phyloP scores from a whole-genome alignment of 208 protist species.

The Leishmania lainsoni region DNA sequence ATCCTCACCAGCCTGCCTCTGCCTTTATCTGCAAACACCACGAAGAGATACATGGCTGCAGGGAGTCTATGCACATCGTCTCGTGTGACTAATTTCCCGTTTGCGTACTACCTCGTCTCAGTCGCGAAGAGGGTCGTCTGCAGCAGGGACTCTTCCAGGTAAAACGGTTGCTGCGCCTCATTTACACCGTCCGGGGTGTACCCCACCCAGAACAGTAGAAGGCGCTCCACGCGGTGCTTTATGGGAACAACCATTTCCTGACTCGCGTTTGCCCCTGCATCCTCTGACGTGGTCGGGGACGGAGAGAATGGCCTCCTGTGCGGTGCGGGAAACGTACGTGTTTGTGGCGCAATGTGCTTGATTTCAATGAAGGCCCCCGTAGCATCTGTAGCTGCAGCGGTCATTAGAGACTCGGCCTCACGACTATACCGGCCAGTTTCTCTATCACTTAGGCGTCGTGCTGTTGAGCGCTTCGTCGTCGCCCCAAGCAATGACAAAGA shows the following conservation, averaged over 20 bases:
- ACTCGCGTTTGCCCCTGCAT: conserved; percentile 1
- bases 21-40: not conserved
- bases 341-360: conserved; percentile 14
- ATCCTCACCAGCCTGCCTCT: not conserved
- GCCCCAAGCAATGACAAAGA: conserved; percentile 28
- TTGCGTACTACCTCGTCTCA: not conserved
- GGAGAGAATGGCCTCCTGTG: not conserved
- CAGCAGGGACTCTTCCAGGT: conserved; percentile 41
- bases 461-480: too few relatives aligned
- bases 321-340: conserved; percentile 19
- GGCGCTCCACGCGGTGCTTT: conserved; percentile 31
- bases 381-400: not conserved
- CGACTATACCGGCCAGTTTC: not conserved
- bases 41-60: not conserved
- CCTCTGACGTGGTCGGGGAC: not conserved
- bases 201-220: conserved; percentile 90
- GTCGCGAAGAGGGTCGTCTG: not conserved
- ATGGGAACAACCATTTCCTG: conserved; percentile 2
- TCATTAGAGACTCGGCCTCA: not conserved
- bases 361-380: conserved; percentile 34
- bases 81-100: not conserved
- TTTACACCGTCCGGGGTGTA: conserved; percentile 41
- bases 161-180: conserved; percentile 64
- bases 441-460: not conserved
- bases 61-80: not conserved